Evolutionary conservation across 164 flowering plant species (phyloP), one percentile per base, ranked within the genome.

Genomic region (Aristolochia contorta): DNA sequence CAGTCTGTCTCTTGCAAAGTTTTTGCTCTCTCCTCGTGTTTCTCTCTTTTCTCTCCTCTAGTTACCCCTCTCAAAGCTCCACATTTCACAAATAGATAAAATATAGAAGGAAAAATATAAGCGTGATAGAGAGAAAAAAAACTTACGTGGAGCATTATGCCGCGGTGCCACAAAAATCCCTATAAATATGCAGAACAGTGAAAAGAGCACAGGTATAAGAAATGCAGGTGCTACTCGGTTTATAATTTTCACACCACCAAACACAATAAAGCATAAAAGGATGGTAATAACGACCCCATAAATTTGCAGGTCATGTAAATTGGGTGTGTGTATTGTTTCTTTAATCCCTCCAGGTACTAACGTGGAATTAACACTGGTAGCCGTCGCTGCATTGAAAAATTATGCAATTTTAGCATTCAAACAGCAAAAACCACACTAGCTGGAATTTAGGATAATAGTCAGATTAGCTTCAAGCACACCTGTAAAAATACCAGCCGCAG

Each of bases 181-280:
- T 65, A 82, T 55, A 66, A 83, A 87, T 72, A 94, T 94, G 85
- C 93, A 94, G 63, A 85, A 72, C 47, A 94, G 21, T 15, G 99
- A 94, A 73, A 94, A 73, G 32, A 91, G 50, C 59, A 91, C 99
- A 24, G 99, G 96, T 64, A 94, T 63, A 33, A 94, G 91, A 71
- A 94, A 94, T 64, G 97, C 90, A 57, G 97, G 99, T 20, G 99
- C 99, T 68, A 94, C 99, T 53, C 91, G 81, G 65, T 91, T 94
- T 72, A 94, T 94, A 72, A 94, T 89, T 74, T 91, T 91, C 65
- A 94, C 97, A 32, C 99, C 99, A 65, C 99, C 99, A 78, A 94
- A 94, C 54, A 94, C 99, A 61, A 94, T 89, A 73, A 94, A 89
- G 70, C 89, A 84, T 25, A 94, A 74, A 68, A 91, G 56, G 65